A percentile compares a stretch with the other conserved stretches of the same genome.
Conservation (phyloP, 2,329 filamentous ascomycete genomes). For the Hypoxylon sp. region DNA sequence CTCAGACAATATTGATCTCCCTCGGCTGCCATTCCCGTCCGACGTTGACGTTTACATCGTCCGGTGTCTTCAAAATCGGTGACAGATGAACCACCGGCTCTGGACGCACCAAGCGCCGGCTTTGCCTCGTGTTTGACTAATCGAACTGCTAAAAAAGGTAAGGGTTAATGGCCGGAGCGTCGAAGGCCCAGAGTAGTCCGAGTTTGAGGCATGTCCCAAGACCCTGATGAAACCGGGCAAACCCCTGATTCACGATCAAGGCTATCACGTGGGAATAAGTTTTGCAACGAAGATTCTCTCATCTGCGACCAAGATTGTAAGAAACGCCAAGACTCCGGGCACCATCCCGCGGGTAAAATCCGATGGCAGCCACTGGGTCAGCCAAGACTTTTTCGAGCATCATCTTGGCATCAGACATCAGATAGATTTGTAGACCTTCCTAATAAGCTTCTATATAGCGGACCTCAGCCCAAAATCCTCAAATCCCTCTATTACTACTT, state of each 20-base stretch:
- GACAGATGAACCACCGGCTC: slow-evolving; percentile 34
- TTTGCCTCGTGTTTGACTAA: slow-evolving; percentile 33
- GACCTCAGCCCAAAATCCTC: slow-evolving; percentile 20
- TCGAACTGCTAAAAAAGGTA: slow-evolving; percentile 21
- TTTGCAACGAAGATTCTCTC: slow-evolving; percentile 14
- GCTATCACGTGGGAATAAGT: slow-evolving; percentile 41
- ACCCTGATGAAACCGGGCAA: slow-evolving; percentile 46
- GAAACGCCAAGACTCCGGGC: slow-evolving; percentile 38
- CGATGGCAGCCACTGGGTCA: slow-evolving; percentile 6
- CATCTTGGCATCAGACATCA: slow-evolving; percentile 15
- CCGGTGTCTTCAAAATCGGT: slow-evolving; percentile 18
- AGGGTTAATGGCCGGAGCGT: slow-evolving; percentile 13
- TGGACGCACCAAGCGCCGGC: slow-evolving; percentile 29
- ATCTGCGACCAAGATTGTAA: slow-evolving; percentile 29
- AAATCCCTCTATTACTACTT: slow-evolving; percentile 14
- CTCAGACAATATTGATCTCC: slow-evolving; percentile 12
- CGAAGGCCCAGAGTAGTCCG: slow-evolving; percentile 31
- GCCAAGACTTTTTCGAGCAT: slow-evolving; percentile 18
- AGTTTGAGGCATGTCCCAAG: slow-evolving; percentile 49
- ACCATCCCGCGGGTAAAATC: slow-evolving; percentile 9
- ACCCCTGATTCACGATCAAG: slow-evolving; percentile 43
- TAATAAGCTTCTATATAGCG: slow-evolving; percentile 13
- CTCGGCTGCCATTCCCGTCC: slow-evolving; percentile 15
- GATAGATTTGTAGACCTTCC: slow-evolving; percentile 8
- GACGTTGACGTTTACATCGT: slow-evolving; percentile 9